These are phyloP conservation scores for Dacryopinax primogenitus DNA, from an alignment of 768 basidiomycete species.

Conservation along the genomic window DNA sequence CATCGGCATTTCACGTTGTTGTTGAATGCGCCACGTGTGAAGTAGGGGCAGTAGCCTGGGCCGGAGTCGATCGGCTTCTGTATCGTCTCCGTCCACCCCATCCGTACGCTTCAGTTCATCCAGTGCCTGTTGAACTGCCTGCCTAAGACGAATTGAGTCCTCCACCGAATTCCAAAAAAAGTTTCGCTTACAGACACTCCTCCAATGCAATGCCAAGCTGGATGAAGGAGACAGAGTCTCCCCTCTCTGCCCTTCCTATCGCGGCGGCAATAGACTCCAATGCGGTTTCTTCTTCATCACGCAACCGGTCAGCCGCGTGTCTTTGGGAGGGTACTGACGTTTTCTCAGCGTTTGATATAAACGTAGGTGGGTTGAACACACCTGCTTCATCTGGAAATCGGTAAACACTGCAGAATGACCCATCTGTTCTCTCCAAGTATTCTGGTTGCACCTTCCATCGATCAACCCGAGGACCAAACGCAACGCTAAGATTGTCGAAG, in stretches of 20 bases:
- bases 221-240: not conserved
- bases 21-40: not conserved
- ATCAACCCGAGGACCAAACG: not conserved
- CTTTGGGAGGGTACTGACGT: not conserved
- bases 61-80: not conserved
- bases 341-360: not conserved
- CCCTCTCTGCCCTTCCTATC: not conserved
- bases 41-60: not conserved
- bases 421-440: not conserved
- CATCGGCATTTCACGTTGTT: not conserved
- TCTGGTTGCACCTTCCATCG: not conserved
- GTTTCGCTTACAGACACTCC: not conserved
- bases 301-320: not conserved
- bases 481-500: not conserved
- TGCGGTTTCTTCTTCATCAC: not conserved
- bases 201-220: not conserved
- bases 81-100: not conserved
- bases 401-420: not conserved
- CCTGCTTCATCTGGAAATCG: not conserved
- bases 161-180: not conserved
- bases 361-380: not conserved
- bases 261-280: not conserved
- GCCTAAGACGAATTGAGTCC: not conserved
- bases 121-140: not conserved
- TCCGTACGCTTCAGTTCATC: not conserved